Percentiles rank a stretch among this genome's conserved stretches.
Conservation (phyloP, 1,284 basidiomycete genomes). For the Microbotryum lychnidis-dioicae region DNA sequence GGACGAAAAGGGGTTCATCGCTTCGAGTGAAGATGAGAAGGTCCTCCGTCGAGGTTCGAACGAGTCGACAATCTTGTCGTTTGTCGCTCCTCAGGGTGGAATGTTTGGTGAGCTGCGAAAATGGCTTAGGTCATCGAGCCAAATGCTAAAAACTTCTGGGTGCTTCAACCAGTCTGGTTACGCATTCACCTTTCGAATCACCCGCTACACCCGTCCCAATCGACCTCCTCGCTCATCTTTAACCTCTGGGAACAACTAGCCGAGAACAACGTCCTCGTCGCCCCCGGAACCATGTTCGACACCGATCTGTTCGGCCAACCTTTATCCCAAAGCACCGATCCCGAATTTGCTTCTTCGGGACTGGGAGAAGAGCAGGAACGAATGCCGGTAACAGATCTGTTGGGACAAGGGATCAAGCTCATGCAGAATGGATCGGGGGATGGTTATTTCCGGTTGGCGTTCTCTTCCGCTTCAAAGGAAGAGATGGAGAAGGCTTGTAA, state of each 20-base stretch:
- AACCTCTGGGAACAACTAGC: constrained; percentile 53
- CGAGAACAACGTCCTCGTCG: constrained; percentile 54
- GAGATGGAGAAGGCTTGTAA: constrained; percentile 46
- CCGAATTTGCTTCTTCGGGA: not conserved
- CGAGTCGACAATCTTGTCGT: constrained; percentile 24
- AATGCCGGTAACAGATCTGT: too few species aligned
- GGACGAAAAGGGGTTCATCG: constrained; percentile 18
- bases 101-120: constrained; percentile 29
- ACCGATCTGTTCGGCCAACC: constrained; percentile 31
- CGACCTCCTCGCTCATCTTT: constrained; percentile 44
- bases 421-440: constrained; percentile 23
- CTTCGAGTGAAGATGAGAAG: constrained; percentile 7
- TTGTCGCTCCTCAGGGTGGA: constrained; percentile 32
- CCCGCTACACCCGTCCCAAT: constrained; percentile 48
- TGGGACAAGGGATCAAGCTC: not conserved
- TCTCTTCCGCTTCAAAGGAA: constrained; percentile 49
- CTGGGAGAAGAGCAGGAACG: not conserved
- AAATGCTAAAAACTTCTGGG: constrained; percentile 33
- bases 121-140: constrained; percentile 24
- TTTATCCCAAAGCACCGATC: not conserved
- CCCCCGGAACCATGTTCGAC: constrained; percentile 55
- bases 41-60: constrained; percentile 6
- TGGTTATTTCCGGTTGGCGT: constrained; percentile 58
- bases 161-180: constrained; percentile 47
- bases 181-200: constrained; percentile 57